phyloP scores from a whole-genome alignment of 345 rosid species.

The Erysimum cheiranthoides region DNA sequence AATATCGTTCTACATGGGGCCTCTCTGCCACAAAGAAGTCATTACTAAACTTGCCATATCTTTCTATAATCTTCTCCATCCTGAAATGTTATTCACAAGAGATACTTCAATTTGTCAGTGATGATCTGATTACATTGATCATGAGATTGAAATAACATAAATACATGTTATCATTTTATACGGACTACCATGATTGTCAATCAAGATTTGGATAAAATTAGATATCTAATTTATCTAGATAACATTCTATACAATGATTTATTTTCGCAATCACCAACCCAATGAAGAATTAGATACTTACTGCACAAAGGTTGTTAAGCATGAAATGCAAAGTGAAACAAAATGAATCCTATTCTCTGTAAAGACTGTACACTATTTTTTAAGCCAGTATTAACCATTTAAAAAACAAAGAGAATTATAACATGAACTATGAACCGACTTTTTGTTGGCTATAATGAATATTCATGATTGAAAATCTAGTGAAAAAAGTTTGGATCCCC shows the following conservation, averaged over 20 bases:
- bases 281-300: not conserved
- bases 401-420: not conserved
- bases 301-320: not conserved
- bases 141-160: not conserved
- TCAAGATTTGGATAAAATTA: not conserved
- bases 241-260: not conserved
- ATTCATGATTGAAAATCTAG: conserved; percentile 11
- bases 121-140: conserved; percentile 16
- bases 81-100: conserved; percentile 45
- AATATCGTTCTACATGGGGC: conserved; percentile 42
- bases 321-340: not conserved
- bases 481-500: not conserved
- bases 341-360: not conserved
- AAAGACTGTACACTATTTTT: not conserved
- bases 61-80: conserved; percentile 57
- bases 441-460: not conserved
- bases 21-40: conserved; percentile 35
- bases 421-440: not conserved
- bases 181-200: conserved; percentile 1
- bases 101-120: not conserved
- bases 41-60: conserved; percentile 48
- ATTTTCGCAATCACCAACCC: conserved; percentile 3
- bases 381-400: not conserved
- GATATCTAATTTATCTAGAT: not conserved
- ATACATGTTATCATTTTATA: not conserved